A percentile compares a stretch with the other conserved stretches of the same genome.
These are phyloP conservation scores for Tuber umbilicatum DNA, from an alignment of 495 filamentous ascomycete genomes.

Conservation along the genomic window DNA sequence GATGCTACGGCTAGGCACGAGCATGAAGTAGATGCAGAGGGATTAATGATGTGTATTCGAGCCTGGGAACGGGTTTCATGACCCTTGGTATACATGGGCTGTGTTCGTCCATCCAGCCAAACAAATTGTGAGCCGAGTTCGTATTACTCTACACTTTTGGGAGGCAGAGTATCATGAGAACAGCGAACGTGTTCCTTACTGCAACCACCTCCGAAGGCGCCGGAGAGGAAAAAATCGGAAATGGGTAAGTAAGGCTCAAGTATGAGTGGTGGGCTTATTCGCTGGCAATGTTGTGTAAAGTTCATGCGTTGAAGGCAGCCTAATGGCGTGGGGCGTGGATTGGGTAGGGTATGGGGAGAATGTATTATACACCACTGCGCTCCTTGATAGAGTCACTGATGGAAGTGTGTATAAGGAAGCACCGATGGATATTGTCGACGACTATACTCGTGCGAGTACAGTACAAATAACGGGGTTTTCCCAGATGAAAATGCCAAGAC, in stretches of 20 bases:
- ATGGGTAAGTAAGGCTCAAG: background rate
- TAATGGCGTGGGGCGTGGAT: background rate
- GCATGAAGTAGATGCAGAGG: background rate
- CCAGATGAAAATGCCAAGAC: background rate
- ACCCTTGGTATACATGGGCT: background rate
- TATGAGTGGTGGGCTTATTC: background rate
- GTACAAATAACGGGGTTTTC: background rate
- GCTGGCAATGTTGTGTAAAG: slow-evolving; percentile 2
- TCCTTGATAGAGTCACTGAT: background rate
- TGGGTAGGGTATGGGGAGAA: background rate
- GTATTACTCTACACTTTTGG: background rate
- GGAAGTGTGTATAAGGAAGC: background rate
- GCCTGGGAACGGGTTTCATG: background rate
- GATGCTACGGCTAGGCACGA: background rate
- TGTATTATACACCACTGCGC: background rate
- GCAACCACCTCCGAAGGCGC: background rate
- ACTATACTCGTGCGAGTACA: too few species aligned
- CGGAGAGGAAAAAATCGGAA: background rate
- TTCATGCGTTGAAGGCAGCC: background rate
- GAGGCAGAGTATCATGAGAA: background rate
- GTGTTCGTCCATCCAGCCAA: background rate
- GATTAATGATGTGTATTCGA: background rate
- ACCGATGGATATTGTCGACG: background rate
- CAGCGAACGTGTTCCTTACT: background rate
- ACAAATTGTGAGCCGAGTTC: background rate